phyloP scores from a whole-genome alignment of 768 basidiomycete species.

The Lentinula edodes region DNA sequence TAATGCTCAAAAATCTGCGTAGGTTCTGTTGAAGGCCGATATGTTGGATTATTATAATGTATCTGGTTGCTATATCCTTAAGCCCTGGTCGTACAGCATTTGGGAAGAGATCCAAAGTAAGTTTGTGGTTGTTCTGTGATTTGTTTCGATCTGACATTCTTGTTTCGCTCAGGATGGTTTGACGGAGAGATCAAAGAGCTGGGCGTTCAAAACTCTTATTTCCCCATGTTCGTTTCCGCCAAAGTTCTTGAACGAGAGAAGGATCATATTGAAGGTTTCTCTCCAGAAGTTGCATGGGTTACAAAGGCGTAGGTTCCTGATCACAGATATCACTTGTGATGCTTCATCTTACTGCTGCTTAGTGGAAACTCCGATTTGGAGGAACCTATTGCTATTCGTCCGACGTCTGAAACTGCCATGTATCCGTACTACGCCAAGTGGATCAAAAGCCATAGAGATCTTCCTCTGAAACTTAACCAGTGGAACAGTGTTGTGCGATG shows the following conservation, averaged over 20 bases:
- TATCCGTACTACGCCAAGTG: conserved; percentile 99
- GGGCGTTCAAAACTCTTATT: conserved; percentile 96
- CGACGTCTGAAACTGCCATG: conserved; percentile 98
- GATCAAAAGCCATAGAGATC: conserved; percentile 96
- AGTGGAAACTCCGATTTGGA: conserved; percentile 92
- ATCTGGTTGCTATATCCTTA: conserved; percentile 97
- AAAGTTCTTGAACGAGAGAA: conserved; percentile 95
- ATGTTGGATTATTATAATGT: conserved; percentile 99
- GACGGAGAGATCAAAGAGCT: conserved; percentile 87
- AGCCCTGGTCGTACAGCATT: conserved; percentile 95
- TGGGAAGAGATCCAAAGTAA: conserved; percentile 94
- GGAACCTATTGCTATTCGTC: conserved; percentile 96
- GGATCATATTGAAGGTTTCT: conserved; percentile 98
- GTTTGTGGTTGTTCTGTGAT: conserved; percentile 12
- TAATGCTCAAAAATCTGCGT: conserved; percentile 11
- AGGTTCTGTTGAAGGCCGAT: conserved; percentile 97
- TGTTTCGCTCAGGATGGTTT: conserved; percentile 70
- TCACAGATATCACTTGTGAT: not conserved
- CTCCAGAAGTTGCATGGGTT: conserved; percentile 99
- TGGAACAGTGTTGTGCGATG: conserved; percentile 99
- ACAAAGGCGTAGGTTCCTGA: conserved; percentile 74
- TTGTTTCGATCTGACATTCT: not conserved
- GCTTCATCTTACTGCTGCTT: conserved; percentile 8
- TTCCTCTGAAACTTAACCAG: conserved; percentile 95
- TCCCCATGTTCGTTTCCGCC: conserved; percentile 96